These are phyloP conservation scores for Metschnikowia lachancei DNA, from an alignment of 805 yeast genomes.

Conservation along the genomic window DNA sequence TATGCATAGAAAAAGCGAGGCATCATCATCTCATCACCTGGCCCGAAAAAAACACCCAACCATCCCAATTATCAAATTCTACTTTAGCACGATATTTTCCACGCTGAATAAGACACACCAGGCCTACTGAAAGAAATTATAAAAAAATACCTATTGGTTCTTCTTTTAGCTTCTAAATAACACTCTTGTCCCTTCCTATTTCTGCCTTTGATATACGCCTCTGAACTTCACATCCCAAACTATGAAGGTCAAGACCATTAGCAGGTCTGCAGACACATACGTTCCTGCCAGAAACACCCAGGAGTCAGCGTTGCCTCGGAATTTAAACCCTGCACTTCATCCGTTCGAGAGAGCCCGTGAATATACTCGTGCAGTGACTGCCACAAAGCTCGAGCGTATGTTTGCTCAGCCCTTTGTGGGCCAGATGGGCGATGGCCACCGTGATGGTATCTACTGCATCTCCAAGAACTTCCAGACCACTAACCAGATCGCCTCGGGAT, in stretches of 20 bases:
- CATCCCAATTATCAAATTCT: not conserved
- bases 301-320: constrained; percentile 81
- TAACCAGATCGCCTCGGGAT: constrained; percentile 81
- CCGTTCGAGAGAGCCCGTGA: constrained; percentile 98
- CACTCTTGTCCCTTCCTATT: no score
- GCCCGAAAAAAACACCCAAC: not conserved
- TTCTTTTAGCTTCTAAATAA: no score
- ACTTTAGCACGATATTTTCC: no score
- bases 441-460: constrained; percentile 88
- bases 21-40: constrained; percentile 1
- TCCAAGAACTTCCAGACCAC: constrained; percentile 73
- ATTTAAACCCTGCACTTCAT: constrained; percentile 89
- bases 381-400: constrained; percentile 92
- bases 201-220: no score
- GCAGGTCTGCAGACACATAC: constrained; percentile 86
- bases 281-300: constrained; percentile 91
- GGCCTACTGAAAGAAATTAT: no score
- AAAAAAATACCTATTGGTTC: no score
- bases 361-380: constrained; percentile 89
- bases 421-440: constrained; percentile 90
- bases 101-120: no score
- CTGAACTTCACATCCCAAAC: no score
- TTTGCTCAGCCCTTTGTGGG: constrained; percentile 97
- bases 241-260: constrained; percentile 84
- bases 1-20: not conserved